Evolutionary conservation across 352 stramenopile genomes (phyloP).

Genomic region (Phytopythium chamaehyphon): DNA sequence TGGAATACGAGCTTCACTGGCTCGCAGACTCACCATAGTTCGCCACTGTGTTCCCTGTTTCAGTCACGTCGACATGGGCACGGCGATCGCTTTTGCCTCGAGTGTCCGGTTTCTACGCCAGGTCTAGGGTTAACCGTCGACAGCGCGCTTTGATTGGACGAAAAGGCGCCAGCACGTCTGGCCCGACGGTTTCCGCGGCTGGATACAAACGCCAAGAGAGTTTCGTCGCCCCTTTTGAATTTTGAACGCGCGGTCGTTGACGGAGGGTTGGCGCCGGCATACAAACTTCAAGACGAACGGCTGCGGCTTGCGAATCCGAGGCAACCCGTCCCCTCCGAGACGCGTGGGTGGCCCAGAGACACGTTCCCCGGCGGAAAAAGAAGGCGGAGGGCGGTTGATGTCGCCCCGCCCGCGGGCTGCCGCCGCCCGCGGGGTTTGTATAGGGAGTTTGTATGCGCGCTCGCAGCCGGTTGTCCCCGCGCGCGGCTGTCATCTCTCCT

Average conservation of each 20-base stretch:
- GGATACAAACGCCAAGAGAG: conserved; percentile 31
- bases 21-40: not conserved
- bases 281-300: conserved; percentile 20
- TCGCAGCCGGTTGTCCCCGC: not conserved
- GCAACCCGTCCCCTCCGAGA: not conserved
- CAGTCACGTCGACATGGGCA: too few species aligned
- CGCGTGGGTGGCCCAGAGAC: conserved; percentile 27
- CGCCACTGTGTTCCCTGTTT: too few species aligned
- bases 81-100: not conserved
- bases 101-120: not conserved
- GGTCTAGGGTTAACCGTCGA: too few species aligned
- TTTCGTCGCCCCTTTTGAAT: conserved; percentile 22
- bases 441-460: not conserved
- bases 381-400: conserved; percentile 12
- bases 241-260: conserved; percentile 20
- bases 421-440: conserved; percentile 4
- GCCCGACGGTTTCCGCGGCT: conserved; percentile 6
- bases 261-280: conserved; percentile 11
- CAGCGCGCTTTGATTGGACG: too few species aligned
- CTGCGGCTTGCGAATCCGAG: not conserved
- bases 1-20: not conserved
- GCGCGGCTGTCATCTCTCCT: conserved; percentile 22
- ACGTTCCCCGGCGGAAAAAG: conserved; percentile 24
- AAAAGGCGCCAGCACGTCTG: not conserved
- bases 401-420: conserved; percentile 18